Percentiles rank a stretch among this genome's conserved stretches.
phyloP scores from a whole-genome alignment of 352 stramenopile genomes.

The Phytophthora ohioensis region DNA sequence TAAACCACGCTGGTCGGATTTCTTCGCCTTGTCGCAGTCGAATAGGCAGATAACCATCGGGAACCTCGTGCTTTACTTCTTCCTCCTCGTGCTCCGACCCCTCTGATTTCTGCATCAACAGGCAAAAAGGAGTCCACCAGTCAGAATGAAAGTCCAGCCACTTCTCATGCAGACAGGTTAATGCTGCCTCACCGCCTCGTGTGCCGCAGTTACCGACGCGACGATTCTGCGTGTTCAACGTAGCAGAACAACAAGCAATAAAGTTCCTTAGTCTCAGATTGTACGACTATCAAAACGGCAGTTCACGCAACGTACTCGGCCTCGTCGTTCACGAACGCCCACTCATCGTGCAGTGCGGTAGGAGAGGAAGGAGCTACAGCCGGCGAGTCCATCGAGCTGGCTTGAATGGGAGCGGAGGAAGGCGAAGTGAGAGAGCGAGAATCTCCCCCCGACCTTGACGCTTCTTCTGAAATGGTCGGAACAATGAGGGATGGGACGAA shows the following conservation, averaged over 20 bases:
- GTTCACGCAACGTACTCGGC: conserved; percentile 56
- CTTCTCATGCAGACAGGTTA: neutral
- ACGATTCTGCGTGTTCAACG: conserved; percentile 49
- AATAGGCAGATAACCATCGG: conserved; percentile 59
- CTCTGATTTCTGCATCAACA: conserved; percentile 26
- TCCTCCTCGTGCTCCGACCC: conserved; percentile 14
- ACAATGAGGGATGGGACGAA: conserved; percentile 19
- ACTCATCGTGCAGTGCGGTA: conserved; percentile 58
- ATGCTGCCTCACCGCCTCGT: conserved; percentile 17
- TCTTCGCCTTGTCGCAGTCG: conserved; percentile 70
- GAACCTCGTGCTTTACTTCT: conserved; percentile 33
- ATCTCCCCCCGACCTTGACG: conserved; percentile 2
- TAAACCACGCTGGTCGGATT: conserved; percentile 66
- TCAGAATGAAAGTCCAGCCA: conserved; percentile 4
- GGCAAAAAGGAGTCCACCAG: conserved; percentile 1
- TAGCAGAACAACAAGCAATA: conserved; percentile 18
- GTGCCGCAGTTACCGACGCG: conserved; percentile 38
- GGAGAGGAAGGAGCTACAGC: conserved; percentile 28
- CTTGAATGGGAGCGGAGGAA: neutral
- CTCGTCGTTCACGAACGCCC: conserved; percentile 74
- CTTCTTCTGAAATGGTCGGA: conserved; percentile 29
- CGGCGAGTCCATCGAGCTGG: conserved; percentile 32
- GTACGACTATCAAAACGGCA: conserved; percentile 14
- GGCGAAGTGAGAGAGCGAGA: conserved; percentile 3
- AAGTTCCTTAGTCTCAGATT: conserved; percentile 13